Base-by-base conservation (phyloP, 2,329 filamentous ascomycete genomes). In the Penicillium freii region DNA sequence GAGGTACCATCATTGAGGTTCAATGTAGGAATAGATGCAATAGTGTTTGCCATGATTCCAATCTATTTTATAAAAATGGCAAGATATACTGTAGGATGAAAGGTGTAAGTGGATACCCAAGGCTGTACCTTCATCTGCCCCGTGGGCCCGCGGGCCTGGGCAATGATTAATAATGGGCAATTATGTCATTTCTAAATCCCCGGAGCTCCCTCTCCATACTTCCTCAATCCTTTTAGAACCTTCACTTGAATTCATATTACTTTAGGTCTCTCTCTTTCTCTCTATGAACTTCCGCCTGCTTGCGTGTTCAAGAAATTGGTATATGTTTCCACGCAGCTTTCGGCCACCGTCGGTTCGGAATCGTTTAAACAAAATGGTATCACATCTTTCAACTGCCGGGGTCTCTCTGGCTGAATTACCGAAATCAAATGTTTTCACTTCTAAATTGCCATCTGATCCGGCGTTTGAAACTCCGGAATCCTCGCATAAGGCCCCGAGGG, bases 401-500 rank as follows among this genome's bases (percentile, higher is more conserved):
- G 58, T 73, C 33, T 74, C 78, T 11, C 62, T 82, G 27, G 66
- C 71, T 40, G 81, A 84, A 13, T 75, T 89, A 40, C 84, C 84
- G 10, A 89, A 88, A 68, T 84, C 84, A n/a, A 84, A 83, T 68
- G 78, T 79, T 55, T 88, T 88, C 71, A 88, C 86, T 1, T 76
- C 78, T 3, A 84, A 82, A 51, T 79, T 97, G 4, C 91, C 92
- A 3, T 76, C 91, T 9, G 94, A 99, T 70, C 75, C 87, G 11
- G 77, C 84, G 29, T 96, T 90, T 71, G 87, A 91, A 17, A 95
- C 91, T 0, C 92, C 94, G 0, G 83, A 86, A 59, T 82, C 83
- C 58, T 97, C 93, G 0, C 91, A 97, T 74, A 83, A 85, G 65
- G 91, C 91, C 0, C 88, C 91, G 1, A 86, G 93, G 67, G 83